These are phyloP conservation scores for Lachnum nothofagi DNA, from an alignment of 2,329 filamentous ascomycete species.

Conservation along the genomic window DNA sequence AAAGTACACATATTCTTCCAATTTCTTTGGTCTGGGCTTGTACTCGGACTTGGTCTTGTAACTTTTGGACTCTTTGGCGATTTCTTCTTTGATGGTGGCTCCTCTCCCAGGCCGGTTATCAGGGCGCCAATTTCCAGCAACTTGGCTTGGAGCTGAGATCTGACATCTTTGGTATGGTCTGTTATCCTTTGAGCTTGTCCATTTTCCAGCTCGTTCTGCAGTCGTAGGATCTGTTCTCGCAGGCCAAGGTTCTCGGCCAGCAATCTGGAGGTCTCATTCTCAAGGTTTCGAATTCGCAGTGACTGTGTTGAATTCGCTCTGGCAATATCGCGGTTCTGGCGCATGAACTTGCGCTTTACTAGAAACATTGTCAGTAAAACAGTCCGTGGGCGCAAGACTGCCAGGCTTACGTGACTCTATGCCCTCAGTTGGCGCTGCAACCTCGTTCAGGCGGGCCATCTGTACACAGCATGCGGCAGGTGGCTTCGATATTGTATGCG, in stretches of 20 bases:
- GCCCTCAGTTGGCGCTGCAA: slow-evolving; percentile 60
- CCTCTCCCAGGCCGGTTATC: slow-evolving; percentile 59
- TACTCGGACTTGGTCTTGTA: slow-evolving; percentile 35
- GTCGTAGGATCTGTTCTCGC: slow-evolving; percentile 62
- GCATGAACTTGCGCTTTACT: slow-evolving; percentile 75
- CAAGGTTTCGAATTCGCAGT: slow-evolving; percentile 68
- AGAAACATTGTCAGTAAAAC: slow-evolving; percentile 12
- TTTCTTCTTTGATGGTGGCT: slow-evolving; percentile 50
- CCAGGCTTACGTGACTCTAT: slow-evolving; percentile 61
- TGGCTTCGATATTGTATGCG: slow-evolving; percentile 1
- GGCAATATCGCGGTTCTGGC: slow-evolving; percentile 80
- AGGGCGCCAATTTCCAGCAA: slow-evolving; percentile 64
- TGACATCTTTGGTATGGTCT: slow-evolving; percentile 65
- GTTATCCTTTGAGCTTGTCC: slow-evolving; percentile 54
- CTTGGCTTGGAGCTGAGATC: slow-evolving; percentile 65
- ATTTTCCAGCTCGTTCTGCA: slow-evolving; percentile 63
- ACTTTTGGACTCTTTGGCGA: slow-evolving; percentile 36
- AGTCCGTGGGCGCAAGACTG: not conserved
- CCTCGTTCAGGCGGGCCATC: slow-evolving; percentile 81
- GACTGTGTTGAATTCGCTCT: slow-evolving; percentile 73
- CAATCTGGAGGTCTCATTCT: slow-evolving; percentile 68
- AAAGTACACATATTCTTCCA: slow-evolving; percentile 41
- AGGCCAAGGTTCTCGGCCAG: slow-evolving; percentile 75
- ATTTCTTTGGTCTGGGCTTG: slow-evolving; percentile 49
- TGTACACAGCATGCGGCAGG: slow-evolving; percentile 27